Evolutionary conservation across 73 alveolate genomes (phyloP), one percentile per base, ranked within the genome.

Genomic region (Paramecium pentaurelia): DNA sequence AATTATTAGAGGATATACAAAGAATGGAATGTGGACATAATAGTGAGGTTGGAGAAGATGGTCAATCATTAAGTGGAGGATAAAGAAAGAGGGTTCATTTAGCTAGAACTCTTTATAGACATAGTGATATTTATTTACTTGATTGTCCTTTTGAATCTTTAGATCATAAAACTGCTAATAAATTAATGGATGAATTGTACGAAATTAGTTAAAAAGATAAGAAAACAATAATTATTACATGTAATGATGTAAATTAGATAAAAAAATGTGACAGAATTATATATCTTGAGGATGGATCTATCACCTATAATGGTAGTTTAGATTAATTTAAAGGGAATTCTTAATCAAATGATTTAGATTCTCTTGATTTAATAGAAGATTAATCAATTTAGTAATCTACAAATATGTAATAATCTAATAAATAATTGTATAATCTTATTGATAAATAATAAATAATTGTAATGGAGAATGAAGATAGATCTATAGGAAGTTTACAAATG

Each of bases 61-160:
- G 98, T 12, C 86, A 93, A 20, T 93, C 94, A 85, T 89, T 96
- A 70, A 92, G 97, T 45, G 98, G 98, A 28, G 98, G 98, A 1
- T 95, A 96, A 95, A 96, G 95, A 47, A 93, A 93, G 28, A 54
- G 95, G 42, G 34, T 92, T 18, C 49, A 60, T 54, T 12, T 92
- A 14, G 95, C 95, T 3, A 92, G 95, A 88, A 92, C 95, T 5
- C 86, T 92, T 9, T 92, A 92, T 92, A 28, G 51, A 20, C 25
- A 64, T 16, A 88, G 60, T 9, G 98, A 97, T 37, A 96, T 97
- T 34, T 71, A 90, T 44, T 92, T 98, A 38, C 85, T 98, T 80
- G 99, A 98, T 95, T 99, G 97, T 96, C 99, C 99, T 7, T 87
- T 97, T 34, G 93, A 98, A 37, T 97, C 99, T 11, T 95, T 98